Percentiles rank a stretch among this genome's conserved stretches.
Evolutionary conservation across 257 asterid species (phyloP).

Genomic region (Ajuga chamaepitys): DNA sequence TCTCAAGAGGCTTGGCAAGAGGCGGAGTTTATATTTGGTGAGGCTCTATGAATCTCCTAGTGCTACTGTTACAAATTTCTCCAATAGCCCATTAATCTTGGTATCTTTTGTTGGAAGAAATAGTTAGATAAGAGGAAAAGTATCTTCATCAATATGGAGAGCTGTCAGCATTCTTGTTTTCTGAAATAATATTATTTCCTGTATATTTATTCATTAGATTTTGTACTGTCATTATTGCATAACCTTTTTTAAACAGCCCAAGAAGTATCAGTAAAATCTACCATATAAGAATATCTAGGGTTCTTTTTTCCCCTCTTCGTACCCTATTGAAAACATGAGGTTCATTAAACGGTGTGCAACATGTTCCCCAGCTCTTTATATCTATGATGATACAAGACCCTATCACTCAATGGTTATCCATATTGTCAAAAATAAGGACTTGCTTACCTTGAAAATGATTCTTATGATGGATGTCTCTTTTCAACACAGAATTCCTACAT

Average conservation of each 20-base stretch:
- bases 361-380: background rate
- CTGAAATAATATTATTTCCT: background rate
- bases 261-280: too few species aligned
- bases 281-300: too few species aligned
- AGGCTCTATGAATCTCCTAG: conserved; percentile 19
- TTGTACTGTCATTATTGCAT: too few species aligned
- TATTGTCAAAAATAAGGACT: background rate
- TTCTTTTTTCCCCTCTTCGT: too few species aligned
- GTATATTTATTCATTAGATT: background rate
- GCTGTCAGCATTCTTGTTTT: background rate
- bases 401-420: background rate
- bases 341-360: background rate
- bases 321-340: background rate
- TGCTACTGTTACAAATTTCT: conserved; percentile 3
- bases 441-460: background rate
- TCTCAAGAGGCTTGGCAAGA: conserved; percentile 82
- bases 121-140: background rate
- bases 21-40: conserved; percentile 86
- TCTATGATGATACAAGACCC: background rate
- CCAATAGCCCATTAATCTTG: background rate
- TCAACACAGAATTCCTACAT: background rate
- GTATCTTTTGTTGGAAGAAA: background rate
- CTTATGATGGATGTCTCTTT: background rate
- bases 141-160: background rate
- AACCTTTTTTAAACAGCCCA: too few species aligned